phyloP scores from a whole-genome alignment of 1,139 yeast species.

The Arxiozyma heterogenica region DNA sequence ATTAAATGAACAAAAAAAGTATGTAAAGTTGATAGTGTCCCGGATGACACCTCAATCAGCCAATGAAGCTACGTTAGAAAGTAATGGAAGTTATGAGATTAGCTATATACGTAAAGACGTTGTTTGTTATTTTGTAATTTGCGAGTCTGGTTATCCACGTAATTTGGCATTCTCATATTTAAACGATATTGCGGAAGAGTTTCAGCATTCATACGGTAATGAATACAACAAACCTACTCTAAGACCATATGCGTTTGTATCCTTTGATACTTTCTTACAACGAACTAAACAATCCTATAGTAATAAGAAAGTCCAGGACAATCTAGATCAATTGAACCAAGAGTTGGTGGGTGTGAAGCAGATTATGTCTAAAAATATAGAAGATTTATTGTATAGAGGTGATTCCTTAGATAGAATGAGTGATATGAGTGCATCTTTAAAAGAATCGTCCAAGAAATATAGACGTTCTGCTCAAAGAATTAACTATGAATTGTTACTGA shows the following conservation, averaged over 20 bases:
- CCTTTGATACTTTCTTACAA: slow-evolving; percentile 73
- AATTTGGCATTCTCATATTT: slow-evolving; percentile 84
- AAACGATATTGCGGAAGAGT: slow-evolving; percentile 73
- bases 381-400: slow-evolving; percentile 88
- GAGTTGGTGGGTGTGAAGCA: slow-evolving; percentile 90
- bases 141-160: slow-evolving; percentile 73
- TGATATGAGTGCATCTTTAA: slow-evolving; percentile 72
- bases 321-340: slow-evolving; percentile 73
- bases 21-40: slow-evolving; percentile 67
- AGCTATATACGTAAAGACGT: slow-evolving; percentile 61
- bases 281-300: slow-evolving; percentile 84
- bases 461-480: slow-evolving; percentile 84
- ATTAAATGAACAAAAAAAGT: slow-evolving; percentile 71
- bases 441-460: slow-evolving; percentile 79
- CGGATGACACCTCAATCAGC: slow-evolving; percentile 76
- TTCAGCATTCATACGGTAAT: slow-evolving; percentile 65
- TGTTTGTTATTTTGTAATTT: slow-evolving; percentile 68
- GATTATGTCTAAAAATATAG: slow-evolving; percentile 93
- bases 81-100: slow-evolving; percentile 56
- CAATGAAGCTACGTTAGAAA: slow-evolving; percentile 76
- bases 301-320: slow-evolving; percentile 84
- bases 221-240: slow-evolving; percentile 57
- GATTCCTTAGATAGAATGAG: slow-evolving; percentile 89
- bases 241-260: slow-evolving; percentile 83
- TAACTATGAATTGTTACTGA: slow-evolving; percentile 77